phyloP scores from a whole-genome alignment of 2,329 filamentous ascomycete genomes.

The Camptophora hylomeconis region DNA sequence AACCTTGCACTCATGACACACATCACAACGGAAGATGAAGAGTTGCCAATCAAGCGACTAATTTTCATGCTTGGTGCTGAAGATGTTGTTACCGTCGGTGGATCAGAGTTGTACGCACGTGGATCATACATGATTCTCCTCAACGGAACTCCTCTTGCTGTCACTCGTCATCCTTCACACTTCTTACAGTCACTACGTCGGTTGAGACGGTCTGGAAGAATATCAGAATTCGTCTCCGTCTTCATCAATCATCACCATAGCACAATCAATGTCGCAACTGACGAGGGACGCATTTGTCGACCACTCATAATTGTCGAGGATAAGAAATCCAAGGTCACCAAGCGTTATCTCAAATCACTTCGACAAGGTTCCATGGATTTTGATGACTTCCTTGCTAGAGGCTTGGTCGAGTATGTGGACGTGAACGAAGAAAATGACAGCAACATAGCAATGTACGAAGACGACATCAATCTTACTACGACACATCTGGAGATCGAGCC shows the following conservation, averaged over 20 bases:
- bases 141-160: constrained; percentile 84
- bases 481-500: constrained; percentile 97
- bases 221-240: constrained; percentile 93
- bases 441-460: constrained; percentile 80
- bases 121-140: constrained; percentile 85
- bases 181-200: constrained; percentile 78
- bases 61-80: constrained; percentile 78
- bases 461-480: constrained; percentile 66
- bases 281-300: constrained; percentile 91
- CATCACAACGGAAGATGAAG: constrained; percentile 92
- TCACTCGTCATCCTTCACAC: constrained; percentile 72
- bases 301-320: constrained; percentile 93
- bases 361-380: constrained; percentile 77
- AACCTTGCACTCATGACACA: constrained; percentile 98
- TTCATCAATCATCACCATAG: constrained; percentile 89
- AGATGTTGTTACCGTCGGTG: constrained; percentile 66
- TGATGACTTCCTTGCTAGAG: constrained; percentile 82
- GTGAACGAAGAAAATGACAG: constrained; percentile 96
- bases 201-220: constrained; percentile 75
- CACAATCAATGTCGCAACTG: constrained; percentile 88
- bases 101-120: constrained; percentile 71
- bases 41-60: constrained; percentile 75
- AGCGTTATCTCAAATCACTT: constrained; percentile 65
- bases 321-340: constrained; percentile 65
- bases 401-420: constrained; percentile 90